phyloP scores from a whole-genome alignment of 352 stramenopile species.

The Phytophthora lateralis region DNA sequence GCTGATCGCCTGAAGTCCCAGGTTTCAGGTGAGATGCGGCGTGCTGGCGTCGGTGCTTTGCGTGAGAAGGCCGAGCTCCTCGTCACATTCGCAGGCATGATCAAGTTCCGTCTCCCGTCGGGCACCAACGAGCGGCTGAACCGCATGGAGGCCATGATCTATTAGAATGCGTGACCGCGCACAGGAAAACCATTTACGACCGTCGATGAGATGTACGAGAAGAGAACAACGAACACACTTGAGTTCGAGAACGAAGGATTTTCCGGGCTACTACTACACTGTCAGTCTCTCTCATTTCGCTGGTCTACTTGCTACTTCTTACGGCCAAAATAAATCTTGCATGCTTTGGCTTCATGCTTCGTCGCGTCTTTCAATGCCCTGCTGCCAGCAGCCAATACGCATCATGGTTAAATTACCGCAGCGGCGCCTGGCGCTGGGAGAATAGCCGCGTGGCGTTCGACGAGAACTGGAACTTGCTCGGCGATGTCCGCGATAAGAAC shows the following conservation, averaged over 20 bases:
- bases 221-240: slow-evolving; percentile 16
- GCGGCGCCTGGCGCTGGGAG: slow-evolving; percentile 47
- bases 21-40: slow-evolving; percentile 57
- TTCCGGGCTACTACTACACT: slow-evolving; percentile 37
- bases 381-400: neutral
- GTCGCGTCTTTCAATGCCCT: slow-evolving; percentile 6
- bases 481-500: slow-evolving; percentile 40
- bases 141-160: slow-evolving; percentile 90
- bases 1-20: slow-evolving; percentile 82
- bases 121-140: slow-evolving; percentile 86
- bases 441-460: slow-evolving; percentile 48
- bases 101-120: slow-evolving; percentile 85
- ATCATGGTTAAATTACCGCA: slow-evolving; percentile 35
- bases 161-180: slow-evolving; percentile 40
- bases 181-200: slow-evolving; percentile 7
- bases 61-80: slow-evolving; percentile 81
- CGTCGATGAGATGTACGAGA: neutral
- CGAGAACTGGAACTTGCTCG: slow-evolving; percentile 61
- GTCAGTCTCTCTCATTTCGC: slow-evolving; percentile 24
- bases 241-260: neutral
- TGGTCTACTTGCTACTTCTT: slow-evolving; percentile 24
- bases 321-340: slow-evolving; percentile 35
- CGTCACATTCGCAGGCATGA: slow-evolving; percentile 88
- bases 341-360: slow-evolving; percentile 17
- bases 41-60: slow-evolving; percentile 51